phyloP scores from a whole-genome alignment of 2,329 filamentous ascomycete genomes.

The Xylaria sp. region DNA sequence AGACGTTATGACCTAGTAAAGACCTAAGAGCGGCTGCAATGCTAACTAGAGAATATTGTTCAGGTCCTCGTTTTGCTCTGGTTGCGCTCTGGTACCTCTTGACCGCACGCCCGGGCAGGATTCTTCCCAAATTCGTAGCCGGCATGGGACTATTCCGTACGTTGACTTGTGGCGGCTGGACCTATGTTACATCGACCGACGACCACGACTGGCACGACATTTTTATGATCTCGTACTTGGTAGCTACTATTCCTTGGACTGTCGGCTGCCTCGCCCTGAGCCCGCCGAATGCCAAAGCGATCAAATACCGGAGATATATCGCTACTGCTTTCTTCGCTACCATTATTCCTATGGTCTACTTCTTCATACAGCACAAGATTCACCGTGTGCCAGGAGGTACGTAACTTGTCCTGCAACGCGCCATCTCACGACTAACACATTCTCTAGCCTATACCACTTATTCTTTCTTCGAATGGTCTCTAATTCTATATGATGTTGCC shows the following conservation, averaged over 20 bases:
- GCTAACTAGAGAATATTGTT: constrained; percentile 28
- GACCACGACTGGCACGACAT: constrained; percentile 99
- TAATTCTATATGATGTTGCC: constrained; percentile 93
- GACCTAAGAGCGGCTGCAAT: constrained; percentile 6
- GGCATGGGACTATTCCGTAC: constrained; percentile 86
- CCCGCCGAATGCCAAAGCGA: constrained; percentile 81
- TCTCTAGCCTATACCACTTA: constrained; percentile 90
- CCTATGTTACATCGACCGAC: constrained; percentile 97
- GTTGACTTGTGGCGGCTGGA: constrained; percentile 96
- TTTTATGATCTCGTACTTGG: constrained; percentile 98
- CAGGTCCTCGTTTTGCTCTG: constrained; percentile 88
- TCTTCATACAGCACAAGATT: constrained; percentile 98
- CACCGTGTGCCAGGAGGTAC: constrained; percentile 92
- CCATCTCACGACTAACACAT: constrained; percentile 29
- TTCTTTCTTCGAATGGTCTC: constrained; percentile 96
- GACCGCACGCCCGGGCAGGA: constrained; percentile 77
- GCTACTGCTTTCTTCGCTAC: constrained; percentile 89
- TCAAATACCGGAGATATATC: constrained; percentile 89
- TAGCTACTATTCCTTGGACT: constrained; percentile 95
- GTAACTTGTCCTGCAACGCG: constrained; percentile 45
- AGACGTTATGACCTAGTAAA: background rate
- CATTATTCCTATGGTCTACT: constrained; percentile 90
- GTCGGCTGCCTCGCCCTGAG: constrained; percentile 88
- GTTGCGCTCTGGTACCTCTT: constrained; percentile 93
- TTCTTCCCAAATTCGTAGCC: constrained; percentile 83